These are phyloP conservation scores for Leishmania aethiopica DNA, from an alignment of 208 protist species.

Conservation along the genomic window DNA sequence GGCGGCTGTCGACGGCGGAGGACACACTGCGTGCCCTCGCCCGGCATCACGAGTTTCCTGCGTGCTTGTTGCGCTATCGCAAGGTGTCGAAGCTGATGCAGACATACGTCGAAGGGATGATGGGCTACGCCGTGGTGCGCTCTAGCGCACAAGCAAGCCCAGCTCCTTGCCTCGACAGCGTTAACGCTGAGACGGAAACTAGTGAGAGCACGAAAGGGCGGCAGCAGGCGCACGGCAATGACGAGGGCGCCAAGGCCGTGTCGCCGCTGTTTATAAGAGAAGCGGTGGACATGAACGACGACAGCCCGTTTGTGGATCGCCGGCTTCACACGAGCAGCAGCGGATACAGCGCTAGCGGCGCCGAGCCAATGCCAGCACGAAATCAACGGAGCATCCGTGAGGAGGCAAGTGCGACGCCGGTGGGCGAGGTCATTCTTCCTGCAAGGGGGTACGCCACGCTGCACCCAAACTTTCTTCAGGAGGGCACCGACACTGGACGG, in stretches of 20 bases:
- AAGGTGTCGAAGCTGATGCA: conserved; percentile 87
- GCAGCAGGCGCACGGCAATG: background rate
- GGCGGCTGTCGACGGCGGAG: conserved; percentile 90
- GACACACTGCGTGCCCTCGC: conserved; percentile 77
- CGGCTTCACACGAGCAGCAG: conserved; percentile 10
- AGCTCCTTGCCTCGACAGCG: background rate
- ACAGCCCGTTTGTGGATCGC: conserved; percentile 29
- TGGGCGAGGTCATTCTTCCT: conserved; percentile 22
- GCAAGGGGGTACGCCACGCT: conserved; percentile 38
- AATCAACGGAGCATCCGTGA: background rate
- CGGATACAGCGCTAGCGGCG: background rate
- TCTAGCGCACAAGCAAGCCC: background rate
- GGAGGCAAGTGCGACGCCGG: conserved; percentile 18
- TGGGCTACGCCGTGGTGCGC: conserved; percentile 65
- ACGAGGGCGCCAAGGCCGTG: background rate
- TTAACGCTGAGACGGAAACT: background rate
- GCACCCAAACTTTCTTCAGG: conserved; percentile 86
- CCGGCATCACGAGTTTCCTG: conserved; percentile 78
- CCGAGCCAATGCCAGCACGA: conserved; percentile 1
- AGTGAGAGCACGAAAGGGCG: background rate
- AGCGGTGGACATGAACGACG: conserved; percentile 11
- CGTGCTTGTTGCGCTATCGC: conserved; percentile 73
- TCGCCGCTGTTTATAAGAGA: conserved; percentile 11
- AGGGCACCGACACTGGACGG: conserved; percentile 90
- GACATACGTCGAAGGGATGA: conserved; percentile 90